A percentile compares a stretch with the other conserved stretches of the same genome.
Conservation (phyloP, 2,329 filamentous ascomycete species). For the Paraphaeosphaeria minitans region DNA sequence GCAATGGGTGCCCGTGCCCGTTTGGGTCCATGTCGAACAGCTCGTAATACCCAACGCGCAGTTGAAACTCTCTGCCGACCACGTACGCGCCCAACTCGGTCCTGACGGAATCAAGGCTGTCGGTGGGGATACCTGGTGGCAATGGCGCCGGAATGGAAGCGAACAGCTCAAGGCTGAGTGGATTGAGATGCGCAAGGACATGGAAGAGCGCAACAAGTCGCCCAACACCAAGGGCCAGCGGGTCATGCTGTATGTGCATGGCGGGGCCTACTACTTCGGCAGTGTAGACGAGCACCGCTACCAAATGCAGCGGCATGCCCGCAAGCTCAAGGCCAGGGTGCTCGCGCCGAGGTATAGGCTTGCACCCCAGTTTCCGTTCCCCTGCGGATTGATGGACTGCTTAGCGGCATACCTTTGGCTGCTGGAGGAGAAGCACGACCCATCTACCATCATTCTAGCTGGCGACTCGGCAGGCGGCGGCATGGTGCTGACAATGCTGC, state of each 20-base stretch:
- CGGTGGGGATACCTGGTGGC: conserved; percentile 82
- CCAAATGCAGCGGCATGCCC: conserved; percentile 92
- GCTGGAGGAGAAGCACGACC: conserved; percentile 70
- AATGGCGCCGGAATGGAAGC: conserved; percentile 70
- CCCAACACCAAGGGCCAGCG: conserved; percentile 65
- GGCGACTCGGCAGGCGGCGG: conserved; percentile 94
- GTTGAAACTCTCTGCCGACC: conserved; percentile 66
- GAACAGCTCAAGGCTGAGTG: conserved; percentile 79
- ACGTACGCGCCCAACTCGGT: conserved; percentile 77
- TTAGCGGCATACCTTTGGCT: conserved; percentile 86
- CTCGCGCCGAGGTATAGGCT: conserved; percentile 86
- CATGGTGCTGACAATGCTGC: conserved; percentile 81
- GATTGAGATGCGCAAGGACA: conserved; percentile 92
- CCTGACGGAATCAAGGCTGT: conserved; percentile 70
- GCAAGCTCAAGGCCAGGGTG: conserved; percentile 88
- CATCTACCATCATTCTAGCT: conserved; percentile 81
- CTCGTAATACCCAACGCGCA: conserved; percentile 68
- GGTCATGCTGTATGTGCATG: conserved; percentile 92
- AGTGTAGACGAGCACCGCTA: conserved; percentile 97
- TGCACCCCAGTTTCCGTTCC: conserved; percentile 93
- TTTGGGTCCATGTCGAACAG: conserved; percentile 82
- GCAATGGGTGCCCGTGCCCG: conserved; percentile 88
- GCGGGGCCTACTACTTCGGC: conserved; percentile 94
- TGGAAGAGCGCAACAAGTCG: conserved; percentile 70
- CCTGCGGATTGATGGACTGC: conserved; percentile 89